Conservation (phyloP, 139 green algal species). For the Ulvella scutata region DNA sequence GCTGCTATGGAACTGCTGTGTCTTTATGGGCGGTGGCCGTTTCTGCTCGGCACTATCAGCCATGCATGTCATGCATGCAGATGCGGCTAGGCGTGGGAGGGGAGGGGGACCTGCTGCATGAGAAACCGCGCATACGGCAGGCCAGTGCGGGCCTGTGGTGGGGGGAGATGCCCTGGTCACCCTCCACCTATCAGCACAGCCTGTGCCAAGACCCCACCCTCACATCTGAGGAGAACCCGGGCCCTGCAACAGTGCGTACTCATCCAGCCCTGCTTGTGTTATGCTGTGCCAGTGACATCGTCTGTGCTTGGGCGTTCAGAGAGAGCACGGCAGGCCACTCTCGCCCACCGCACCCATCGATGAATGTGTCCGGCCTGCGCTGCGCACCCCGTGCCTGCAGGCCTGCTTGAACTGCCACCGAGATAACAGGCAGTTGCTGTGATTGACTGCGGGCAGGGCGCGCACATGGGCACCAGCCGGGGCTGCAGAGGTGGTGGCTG, state of each 20-base stretch:
- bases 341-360: too few species aligned
- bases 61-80: neutral
- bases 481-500: neutral
- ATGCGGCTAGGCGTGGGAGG: neutral
- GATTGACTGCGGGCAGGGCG: too few species aligned
- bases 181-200: neutral
- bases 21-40: too few species aligned
- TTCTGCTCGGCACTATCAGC: too few species aligned
- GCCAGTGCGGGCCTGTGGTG: neutral
- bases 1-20: too few species aligned
- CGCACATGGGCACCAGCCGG: too few species aligned
- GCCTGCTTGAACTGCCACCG: too few species aligned
- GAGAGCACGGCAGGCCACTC: too few species aligned
- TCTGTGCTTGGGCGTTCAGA: too few species aligned
- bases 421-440: too few species aligned
- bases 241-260: neutral
- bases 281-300: neutral
- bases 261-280: neutral
- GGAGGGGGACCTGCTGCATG: neutral
- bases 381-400: too few species aligned
- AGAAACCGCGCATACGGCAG: conserved; percentile 1
- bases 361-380: too few species aligned
- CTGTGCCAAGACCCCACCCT: neutral
- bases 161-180: neutral
- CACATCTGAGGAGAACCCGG: neutral